Percentiles rank a stretch among this genome's conserved stretches.
Conservation (phyloP, 2,329 filamentous ascomycete species). For the Apiospora rasikravindrae region DNA sequence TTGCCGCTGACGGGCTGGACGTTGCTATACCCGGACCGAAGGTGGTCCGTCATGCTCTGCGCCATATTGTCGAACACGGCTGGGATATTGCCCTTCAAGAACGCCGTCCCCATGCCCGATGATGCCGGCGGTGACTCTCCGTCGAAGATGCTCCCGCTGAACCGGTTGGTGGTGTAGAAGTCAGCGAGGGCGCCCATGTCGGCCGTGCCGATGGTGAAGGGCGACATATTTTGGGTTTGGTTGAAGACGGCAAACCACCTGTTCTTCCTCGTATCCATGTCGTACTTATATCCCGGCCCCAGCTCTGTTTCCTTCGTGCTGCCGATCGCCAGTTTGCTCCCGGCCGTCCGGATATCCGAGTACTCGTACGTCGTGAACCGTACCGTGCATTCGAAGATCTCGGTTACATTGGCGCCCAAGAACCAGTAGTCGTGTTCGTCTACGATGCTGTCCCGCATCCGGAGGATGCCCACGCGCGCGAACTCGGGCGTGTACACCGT, state of each 20-base stretch:
- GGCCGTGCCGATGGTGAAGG: neutral
- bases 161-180: conserved; percentile 23
- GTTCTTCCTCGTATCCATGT: neutral
- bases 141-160: conserved; percentile 23
- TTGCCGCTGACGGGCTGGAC: neutral
- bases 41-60: conserved; percentile 28
- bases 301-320: neutral
- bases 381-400: conserved; percentile 26
- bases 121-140: conserved; percentile 12
- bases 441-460: neutral
- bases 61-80: conserved; percentile 21
- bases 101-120: conserved; percentile 19
- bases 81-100: conserved; percentile 15
- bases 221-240: neutral
- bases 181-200: conserved; percentile 20
- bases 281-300: neutral
- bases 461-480: conserved; percentile 22
- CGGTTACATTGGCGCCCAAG: neutral
- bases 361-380: conserved; percentile 24
- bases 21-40: neutral
- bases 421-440: neutral
- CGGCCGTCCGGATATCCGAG: conserved; percentile 22
- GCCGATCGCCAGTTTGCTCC: neutral
- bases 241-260: neutral
- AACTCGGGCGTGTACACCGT: conserved; percentile 12